Evolutionary conservation across 306 rosid species (phyloP).

Genomic region (Astragalus glycyphyllos): DNA sequence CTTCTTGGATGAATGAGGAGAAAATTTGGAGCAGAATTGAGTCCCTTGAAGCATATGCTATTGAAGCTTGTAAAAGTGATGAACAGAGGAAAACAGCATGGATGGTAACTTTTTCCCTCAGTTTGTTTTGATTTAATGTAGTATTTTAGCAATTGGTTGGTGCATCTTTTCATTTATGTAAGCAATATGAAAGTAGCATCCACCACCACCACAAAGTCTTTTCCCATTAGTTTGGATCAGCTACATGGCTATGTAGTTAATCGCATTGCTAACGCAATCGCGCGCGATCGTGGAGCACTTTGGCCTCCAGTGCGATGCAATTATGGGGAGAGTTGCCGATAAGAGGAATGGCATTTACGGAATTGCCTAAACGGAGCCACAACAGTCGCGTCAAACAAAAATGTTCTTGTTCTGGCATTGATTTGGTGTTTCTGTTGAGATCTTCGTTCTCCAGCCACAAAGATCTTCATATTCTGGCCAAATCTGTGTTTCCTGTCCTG

Average conservation of each 20-base stretch:
- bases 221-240: background rate
- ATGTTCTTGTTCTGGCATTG: too few species aligned
- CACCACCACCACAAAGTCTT: background rate
- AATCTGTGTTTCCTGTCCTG: too few species aligned
- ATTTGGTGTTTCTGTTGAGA: too few species aligned
- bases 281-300: too few species aligned
- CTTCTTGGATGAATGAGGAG: conserved; percentile 76
- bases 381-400: too few species aligned
- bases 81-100: conserved; percentile 86
- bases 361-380: too few species aligned
- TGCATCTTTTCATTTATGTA: conserved; percentile 13
- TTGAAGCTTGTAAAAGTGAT: conserved; percentile 73
- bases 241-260: background rate
- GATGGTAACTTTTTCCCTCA: conserved; percentile 59
- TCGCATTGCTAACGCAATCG: too few species aligned
- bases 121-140: conserved; percentile 39
- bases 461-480: too few species aligned
- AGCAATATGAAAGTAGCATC: conserved; percentile 3
- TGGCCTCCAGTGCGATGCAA: too few species aligned
- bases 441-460: too few species aligned
- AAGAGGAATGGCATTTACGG: too few species aligned
- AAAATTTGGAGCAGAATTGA: conserved; percentile 70
- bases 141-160: conserved; percentile 13
- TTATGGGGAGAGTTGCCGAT: too few species aligned
- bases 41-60: conserved; percentile 82